phyloP scores from a whole-genome alignment of 2,329 filamentous ascomycete species.

The Xylariales sp. region DNA sequence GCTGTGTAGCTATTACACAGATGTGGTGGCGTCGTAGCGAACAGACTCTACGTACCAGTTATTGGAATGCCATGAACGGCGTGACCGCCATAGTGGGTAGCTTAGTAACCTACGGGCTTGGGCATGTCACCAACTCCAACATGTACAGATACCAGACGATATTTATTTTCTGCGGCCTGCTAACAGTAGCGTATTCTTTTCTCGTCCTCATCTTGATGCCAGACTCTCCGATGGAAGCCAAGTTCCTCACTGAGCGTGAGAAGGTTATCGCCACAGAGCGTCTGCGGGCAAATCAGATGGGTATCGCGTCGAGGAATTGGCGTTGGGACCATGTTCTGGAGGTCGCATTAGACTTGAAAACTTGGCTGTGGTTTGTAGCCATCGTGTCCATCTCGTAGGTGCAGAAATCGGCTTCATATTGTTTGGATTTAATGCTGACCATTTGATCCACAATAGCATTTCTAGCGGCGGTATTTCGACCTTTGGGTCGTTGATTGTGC shows the following conservation, averaged over 20 bases:
- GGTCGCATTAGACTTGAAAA: slow-evolving; percentile 36
- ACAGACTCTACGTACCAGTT: slow-evolving; percentile 43
- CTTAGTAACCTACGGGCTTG: slow-evolving; percentile 47
- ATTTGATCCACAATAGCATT: too few relatives aligned
- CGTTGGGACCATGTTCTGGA: slow-evolving; percentile 63
- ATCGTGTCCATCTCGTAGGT: slow-evolving; percentile 54
- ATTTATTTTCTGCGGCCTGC: slow-evolving; percentile 41
- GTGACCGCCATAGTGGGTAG: slow-evolving; percentile 52
- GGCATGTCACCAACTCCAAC: slow-evolving; percentile 37
- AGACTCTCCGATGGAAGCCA: slow-evolving; percentile 56
- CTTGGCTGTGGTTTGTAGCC: slow-evolving; percentile 57
- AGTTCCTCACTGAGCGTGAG: slow-evolving; percentile 61
- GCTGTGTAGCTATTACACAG: slow-evolving; percentile 47
- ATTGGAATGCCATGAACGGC: slow-evolving; percentile 54
- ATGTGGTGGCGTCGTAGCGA: slow-evolving; percentile 51
- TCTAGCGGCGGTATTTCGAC: slow-evolving; percentile 31
- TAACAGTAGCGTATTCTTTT: slow-evolving; percentile 47
- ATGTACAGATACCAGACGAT: slow-evolving; percentile 50
- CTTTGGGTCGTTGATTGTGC: slow-evolving; percentile 35
- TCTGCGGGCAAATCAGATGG: slow-evolving; percentile 70
- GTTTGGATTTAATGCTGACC: too few relatives aligned
- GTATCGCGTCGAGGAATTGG: slow-evolving; percentile 66
- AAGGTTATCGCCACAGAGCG: slow-evolving; percentile 65
- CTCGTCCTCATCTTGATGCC: slow-evolving; percentile 56
- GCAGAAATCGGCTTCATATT: too few relatives aligned